Percentiles rank a stretch among this genome's conserved stretches.
These are phyloP conservation scores for Sporothrix phasma DNA, from an alignment of 2,329 filamentous ascomycete genomes.

Conservation along the genomic window DNA sequence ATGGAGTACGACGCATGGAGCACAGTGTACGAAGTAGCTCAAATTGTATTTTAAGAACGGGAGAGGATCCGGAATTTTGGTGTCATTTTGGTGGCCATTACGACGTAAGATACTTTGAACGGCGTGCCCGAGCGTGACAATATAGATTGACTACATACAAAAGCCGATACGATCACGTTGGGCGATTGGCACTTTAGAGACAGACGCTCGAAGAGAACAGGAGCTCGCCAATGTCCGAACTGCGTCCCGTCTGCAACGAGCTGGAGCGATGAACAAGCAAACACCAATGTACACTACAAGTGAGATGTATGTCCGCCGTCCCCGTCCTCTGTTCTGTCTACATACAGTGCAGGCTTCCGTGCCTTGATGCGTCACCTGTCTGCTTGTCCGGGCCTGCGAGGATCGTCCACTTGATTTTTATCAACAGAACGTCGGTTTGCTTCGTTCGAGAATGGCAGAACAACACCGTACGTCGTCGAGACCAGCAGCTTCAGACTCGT, in stretches of 20 bases:
- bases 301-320: neutral
- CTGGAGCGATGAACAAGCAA: neutral
- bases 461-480: too few species aligned
- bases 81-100: neutral
- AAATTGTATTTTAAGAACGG: slow-evolving; percentile 5
- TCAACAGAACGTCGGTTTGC: neutral
- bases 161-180: neutral
- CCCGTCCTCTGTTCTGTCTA: neutral
- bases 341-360: neutral
- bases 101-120: too few species aligned
- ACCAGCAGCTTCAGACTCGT: neutral
- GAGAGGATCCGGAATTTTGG: neutral
- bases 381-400: neutral
- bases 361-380: neutral
- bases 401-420: neutral
- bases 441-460: neutral
- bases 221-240: neutral
- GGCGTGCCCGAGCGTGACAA: too few species aligned
- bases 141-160: too few species aligned
- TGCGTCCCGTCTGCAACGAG: neutral
- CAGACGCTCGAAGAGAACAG: too few species aligned
- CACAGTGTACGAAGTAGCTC: neutral
- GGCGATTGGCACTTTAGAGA: neutral
- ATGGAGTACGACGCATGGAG: neutral
- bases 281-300: too few species aligned